phyloP scores from a whole-genome alignment of 179 eudicot genomes.

The Amaranthus tricolor region DNA sequence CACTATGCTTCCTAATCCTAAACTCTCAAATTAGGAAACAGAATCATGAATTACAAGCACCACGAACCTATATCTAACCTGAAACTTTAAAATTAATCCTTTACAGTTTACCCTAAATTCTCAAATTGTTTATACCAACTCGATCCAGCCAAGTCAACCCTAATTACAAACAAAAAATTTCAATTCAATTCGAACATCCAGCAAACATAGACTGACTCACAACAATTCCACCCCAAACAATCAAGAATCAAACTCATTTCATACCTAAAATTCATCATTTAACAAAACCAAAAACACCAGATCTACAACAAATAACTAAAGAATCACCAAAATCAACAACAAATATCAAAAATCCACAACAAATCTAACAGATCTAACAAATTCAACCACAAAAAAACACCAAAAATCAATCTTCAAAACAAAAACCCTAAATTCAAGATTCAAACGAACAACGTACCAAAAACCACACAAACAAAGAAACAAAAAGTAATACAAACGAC shows the following conservation, averaged over 20 bases:
- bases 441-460: too few species aligned
- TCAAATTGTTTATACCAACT: background rate
- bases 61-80: background rate
- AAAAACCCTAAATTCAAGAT: background rate
- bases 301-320: constrained; percentile 24
- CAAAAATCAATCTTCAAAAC: background rate
- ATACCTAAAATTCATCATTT: constrained; percentile 8
- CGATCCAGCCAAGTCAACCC: background rate
- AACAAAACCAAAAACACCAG: constrained; percentile 13
- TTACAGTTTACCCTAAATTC: background rate
- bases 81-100: background rate
- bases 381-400: background rate
- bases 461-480: background rate
- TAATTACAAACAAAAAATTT: background rate
- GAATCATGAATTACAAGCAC: background rate
- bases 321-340: constrained; percentile 8
- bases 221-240: background rate
- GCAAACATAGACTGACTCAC: background rate
- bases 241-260: background rate
- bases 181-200: background rate
- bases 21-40: background rate
- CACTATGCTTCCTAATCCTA: too few species aligned
- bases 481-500: background rate
- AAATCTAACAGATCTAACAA: background rate
- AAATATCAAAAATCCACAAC: background rate